Evolutionary conservation across 257 asterid species (phyloP), one percentile per base, ranked within the genome.

Genomic region (Solanum tacnaense): DNA sequence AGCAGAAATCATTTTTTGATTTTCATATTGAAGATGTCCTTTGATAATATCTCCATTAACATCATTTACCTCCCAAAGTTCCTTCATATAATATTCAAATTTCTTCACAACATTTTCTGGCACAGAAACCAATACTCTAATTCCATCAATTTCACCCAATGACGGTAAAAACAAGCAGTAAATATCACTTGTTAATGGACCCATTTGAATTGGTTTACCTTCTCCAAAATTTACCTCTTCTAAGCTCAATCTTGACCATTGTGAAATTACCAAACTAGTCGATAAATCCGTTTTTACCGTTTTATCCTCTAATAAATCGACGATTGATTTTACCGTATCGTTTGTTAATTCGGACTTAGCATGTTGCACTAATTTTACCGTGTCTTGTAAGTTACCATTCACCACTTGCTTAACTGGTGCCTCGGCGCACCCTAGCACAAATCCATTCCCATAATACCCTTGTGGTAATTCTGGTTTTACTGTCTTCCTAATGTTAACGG

Each of bases 371-470:
- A 91, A 34, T 87, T 89, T 92, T 74, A 96, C 94, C n/a, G 91
- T 94, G 1, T 85, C 87, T 75, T 88, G 90, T 88, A 93, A 74
- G 89, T 93, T 92, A 9, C 87, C 89, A 2, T 49, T 88, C 2
- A 84, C 75, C 39, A 94, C 18, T 4, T 95, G 95, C 84, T 91
- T 90, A 8, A 90, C 96, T 87, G 87, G 83, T 4, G 95, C 92
- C 91, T 94, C 96, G 0, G 95, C 98, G 71, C 98, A 95, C 1
- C 93, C 98, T 23, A 95, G 86, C 76, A 94, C 96, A 10, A 95
- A 96, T 5, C 94, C 99, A 13, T 96, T 96, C 75, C 99, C 99
- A 23, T 93, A 95, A 87, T 92, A 96, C 74, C 98, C 99, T 1
- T 32, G 46, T 2, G 96, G 95, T n/a, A 93, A 31, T 13, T 91